Base-by-base conservation (phyloP, 2,329 filamentous ascomycete genomes). In the Colletotrichum sp. region DNA sequence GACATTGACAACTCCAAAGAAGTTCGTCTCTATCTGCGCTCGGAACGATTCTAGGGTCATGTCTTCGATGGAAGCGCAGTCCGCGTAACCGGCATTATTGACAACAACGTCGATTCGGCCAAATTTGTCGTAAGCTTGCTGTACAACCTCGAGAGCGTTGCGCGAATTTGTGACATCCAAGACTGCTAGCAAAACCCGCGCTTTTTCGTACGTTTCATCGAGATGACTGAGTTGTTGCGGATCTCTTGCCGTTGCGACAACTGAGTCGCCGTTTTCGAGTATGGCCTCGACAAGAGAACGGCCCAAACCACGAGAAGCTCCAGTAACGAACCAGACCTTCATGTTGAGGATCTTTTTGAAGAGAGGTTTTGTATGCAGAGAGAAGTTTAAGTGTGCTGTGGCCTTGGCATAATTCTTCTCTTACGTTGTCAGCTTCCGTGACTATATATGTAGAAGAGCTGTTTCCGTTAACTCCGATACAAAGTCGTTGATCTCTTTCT, bases 51-150 rank as follows among this genome's bases (percentile, higher is more conserved):
- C 80, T 4, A 90, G 85, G 3, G 84, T 83, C 64, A 89, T 81
- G 8, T 88, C 87, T 79, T 93, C 91, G 71, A 92, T 88, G 3
- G 88, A 86, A 13, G 88, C 89, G 5, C 83, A 80, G 2, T 90
- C 83, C 15, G 90, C 90, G 76, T 91, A 92, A 4, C 91, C 92
- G 5, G 91, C 91, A 68, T 92, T 92, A 83, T 92, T 92, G 71
- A 91, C 88, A 6, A 92, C 88, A 4, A 92, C 88, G 79, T 93
- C 90, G 59, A 93, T 82, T 9, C 89, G 87, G 28, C 88, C 86
- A 79, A 91, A 93, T 62, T 87, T 88, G 6, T 57, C 64, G 9
- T 55, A 12, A 4, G 44, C 28, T 9, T 16, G 21, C 3, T 34
- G 18, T 24, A 34, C 44, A 28, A 34, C 44, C 8, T 30, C 8